Percentiles rank a stretch among this genome's conserved stretches.
Evolutionary conservation across 139 green algal species (phyloP).

Genomic region (Tetradesmus obliquus): DNA sequence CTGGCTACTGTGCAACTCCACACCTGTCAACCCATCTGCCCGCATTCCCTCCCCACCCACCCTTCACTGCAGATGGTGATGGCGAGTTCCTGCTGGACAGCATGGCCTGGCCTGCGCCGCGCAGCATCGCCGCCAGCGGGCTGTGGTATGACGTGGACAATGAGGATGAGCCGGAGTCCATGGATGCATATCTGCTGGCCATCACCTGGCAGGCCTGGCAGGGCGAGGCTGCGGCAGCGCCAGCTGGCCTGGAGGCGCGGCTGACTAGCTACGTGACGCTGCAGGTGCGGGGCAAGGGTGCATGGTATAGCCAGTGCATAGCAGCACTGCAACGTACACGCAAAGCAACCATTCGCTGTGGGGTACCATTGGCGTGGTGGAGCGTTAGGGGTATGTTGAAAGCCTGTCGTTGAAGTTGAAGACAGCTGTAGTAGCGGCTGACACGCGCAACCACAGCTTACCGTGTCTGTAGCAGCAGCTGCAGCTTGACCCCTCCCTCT

Average conservation of each 20-base stretch:
- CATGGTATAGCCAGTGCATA: not conserved
- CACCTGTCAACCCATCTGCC: not conserved
- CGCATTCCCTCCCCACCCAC: too few relatives aligned
- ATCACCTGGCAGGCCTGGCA: conserved; percentile 29
- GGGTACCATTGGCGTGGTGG: too few relatives aligned
- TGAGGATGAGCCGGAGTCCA: conserved; percentile 8
- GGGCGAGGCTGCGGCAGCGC: conserved; percentile 19
- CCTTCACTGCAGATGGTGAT: not conserved
- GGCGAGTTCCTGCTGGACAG: conserved; percentile 29
- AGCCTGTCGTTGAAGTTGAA: too few relatives aligned
- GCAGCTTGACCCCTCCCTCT: too few relatives aligned
- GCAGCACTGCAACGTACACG: too few relatives aligned
- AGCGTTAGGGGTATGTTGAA: too few relatives aligned
- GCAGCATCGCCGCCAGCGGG: conserved; percentile 8
- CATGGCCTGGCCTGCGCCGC: conserved; percentile 7
- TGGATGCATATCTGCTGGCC: conserved; percentile 31
- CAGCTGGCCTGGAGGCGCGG: conserved; percentile 1
- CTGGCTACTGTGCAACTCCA: not conserved
- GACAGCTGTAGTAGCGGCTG: too few relatives aligned
- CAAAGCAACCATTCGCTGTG: too few relatives aligned
- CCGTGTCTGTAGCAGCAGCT: too few relatives aligned
- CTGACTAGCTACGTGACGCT: conserved; percentile 30
- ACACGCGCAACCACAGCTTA: too few relatives aligned
- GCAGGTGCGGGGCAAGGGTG: not conserved
- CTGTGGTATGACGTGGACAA: conserved; percentile 32